A percentile compares a stretch with the other conserved stretches of the same genome.
Conservation (phyloP, 306 rosid species). For the Begonia peltatifolia region DNA sequence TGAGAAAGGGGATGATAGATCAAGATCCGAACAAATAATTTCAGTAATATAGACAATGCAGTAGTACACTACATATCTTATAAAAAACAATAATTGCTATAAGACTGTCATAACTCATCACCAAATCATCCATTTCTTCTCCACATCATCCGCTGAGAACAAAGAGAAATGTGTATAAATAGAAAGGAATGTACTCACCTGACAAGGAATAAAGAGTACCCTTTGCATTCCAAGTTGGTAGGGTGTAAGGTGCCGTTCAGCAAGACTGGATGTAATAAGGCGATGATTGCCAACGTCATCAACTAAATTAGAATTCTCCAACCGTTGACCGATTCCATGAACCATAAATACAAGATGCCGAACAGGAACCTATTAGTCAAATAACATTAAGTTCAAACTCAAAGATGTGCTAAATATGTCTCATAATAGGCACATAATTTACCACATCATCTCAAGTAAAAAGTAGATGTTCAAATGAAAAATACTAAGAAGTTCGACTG, state of each 20-base stretch:
- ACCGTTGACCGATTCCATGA: conserved; percentile 99
- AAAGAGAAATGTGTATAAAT: background rate
- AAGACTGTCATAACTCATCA: too few species aligned
- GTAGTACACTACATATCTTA: too few species aligned
- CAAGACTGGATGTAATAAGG: conserved; percentile 64
- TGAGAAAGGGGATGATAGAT: too few species aligned
- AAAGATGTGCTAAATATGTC: background rate
- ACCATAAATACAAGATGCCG: conserved; percentile 95
- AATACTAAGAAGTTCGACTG: too few species aligned
- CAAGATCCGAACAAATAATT: too few species aligned
- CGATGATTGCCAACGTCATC: conserved; percentile 81
- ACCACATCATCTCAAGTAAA: too few species aligned
- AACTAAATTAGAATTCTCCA: conserved; percentile 95
- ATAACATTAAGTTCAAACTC: conserved; percentile 4
- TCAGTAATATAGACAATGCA: too few species aligned
- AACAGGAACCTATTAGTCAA: conserved; percentile 69
- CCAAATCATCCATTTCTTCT: too few species aligned
- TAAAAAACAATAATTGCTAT: too few species aligned
- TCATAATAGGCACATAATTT: background rate
- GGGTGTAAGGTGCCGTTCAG: conserved; percentile 74
- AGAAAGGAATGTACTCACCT: conserved; percentile 29
- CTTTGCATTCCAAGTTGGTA: conserved; percentile 72
- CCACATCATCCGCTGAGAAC: too few species aligned
- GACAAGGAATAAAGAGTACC: conserved; percentile 95
- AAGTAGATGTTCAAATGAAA: too few species aligned